Percentiles rank a stretch among this genome's conserved stretches.
phyloP scores from a whole-genome alignment of 768 basidiomycete genomes.

The Boletus bicolor region DNA sequence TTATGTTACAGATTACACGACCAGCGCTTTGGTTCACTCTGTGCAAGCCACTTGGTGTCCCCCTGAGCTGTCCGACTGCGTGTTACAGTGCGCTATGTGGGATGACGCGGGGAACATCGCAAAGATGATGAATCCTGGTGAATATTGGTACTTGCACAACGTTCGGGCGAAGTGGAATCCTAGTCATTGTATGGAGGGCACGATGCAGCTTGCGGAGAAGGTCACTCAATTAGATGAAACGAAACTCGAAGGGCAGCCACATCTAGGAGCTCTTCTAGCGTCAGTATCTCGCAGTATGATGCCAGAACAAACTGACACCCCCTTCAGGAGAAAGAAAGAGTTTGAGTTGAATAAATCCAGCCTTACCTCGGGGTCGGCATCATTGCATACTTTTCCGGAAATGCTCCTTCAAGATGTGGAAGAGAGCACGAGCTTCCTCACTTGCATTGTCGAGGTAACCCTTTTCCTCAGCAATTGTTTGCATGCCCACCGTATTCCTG shows the following conservation, averaged over 20 bases:
- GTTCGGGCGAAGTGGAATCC: slow-evolving; percentile 40
- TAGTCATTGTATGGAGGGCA: slow-evolving; percentile 50
- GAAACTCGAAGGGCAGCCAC: slow-evolving; percentile 32
- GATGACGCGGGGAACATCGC: slow-evolving; percentile 44
- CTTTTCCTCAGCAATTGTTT: neutral
- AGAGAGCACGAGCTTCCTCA: slow-evolving; percentile 42
- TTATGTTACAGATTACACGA: slow-evolving; percentile 68
- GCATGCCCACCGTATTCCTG: neutral
- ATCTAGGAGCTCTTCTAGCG: slow-evolving; percentile 52
- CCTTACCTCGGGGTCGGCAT: slow-evolving; percentile 23
- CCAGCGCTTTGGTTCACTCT: slow-evolving; percentile 33
- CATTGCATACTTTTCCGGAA: slow-evolving; percentile 38
- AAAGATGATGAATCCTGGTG: slow-evolving; percentile 42
- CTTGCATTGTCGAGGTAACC: slow-evolving; percentile 57
- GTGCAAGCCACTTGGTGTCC: slow-evolving; percentile 48
- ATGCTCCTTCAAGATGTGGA: slow-evolving; percentile 47
- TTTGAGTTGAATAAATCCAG: slow-evolving; percentile 26
- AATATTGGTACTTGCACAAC: slow-evolving; percentile 55
- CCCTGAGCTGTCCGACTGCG: slow-evolving; percentile 38
- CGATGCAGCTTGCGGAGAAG: slow-evolving; percentile 44
- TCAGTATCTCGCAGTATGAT: slow-evolving; percentile 28
- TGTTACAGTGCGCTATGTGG: slow-evolving; percentile 62
- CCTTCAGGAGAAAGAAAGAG: slow-evolving; percentile 47
- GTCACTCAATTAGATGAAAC: slow-evolving; percentile 42
- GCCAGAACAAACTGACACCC: slow-evolving; percentile 4